These are phyloP conservation scores for Lactuca sativa DNA, from an alignment of 129 eudicot genomes.

Conservation along the genomic window DNA sequence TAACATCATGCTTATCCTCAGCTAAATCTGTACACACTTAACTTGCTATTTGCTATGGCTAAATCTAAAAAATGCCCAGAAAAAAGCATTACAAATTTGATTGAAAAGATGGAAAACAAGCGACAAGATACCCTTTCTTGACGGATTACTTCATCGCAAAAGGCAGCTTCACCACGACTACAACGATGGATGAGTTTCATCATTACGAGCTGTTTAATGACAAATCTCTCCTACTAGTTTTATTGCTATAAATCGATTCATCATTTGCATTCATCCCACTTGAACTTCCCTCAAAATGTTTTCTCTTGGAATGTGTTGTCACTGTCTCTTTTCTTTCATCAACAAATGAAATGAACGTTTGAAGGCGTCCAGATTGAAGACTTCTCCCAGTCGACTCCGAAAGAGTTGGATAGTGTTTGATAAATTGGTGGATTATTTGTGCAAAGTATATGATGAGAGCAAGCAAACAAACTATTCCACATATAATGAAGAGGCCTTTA, in stretches of 20 bases:
- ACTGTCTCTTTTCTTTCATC: slow-evolving; percentile 57
- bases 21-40: not conserved
- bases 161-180: too few relatives aligned
- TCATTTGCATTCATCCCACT: slow-evolving; percentile 20
- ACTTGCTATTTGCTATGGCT: slow-evolving; percentile 9
- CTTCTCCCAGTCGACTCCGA: slow-evolving; percentile 33
- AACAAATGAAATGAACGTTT: slow-evolving; percentile 52
- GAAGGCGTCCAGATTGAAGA: slow-evolving; percentile 45
- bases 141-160: too few relatives aligned
- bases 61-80: slow-evolving; percentile 4
- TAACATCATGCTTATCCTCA: too few relatives aligned
- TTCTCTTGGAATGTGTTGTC: slow-evolving; percentile 43
- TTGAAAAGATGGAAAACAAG: not conserved
- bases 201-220: slow-evolving; percentile 19
- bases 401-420: slow-evolving; percentile 29
- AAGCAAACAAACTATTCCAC: slow-evolving; percentile 60
- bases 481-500: slow-evolving; percentile 59
- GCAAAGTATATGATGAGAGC: slow-evolving; percentile 54
- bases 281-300: slow-evolving; percentile 39
- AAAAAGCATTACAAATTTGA: slow-evolving; percentile 12
- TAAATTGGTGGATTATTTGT: slow-evolving; percentile 30
- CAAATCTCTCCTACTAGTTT: slow-evolving; percentile 21
- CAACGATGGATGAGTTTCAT: not conserved
- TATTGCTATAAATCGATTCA: slow-evolving; percentile 25
- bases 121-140: not conserved